Evolutionary conservation across 371 early-diverging fungal species (phyloP).

Genomic region (Nematocida sp.): DNA sequence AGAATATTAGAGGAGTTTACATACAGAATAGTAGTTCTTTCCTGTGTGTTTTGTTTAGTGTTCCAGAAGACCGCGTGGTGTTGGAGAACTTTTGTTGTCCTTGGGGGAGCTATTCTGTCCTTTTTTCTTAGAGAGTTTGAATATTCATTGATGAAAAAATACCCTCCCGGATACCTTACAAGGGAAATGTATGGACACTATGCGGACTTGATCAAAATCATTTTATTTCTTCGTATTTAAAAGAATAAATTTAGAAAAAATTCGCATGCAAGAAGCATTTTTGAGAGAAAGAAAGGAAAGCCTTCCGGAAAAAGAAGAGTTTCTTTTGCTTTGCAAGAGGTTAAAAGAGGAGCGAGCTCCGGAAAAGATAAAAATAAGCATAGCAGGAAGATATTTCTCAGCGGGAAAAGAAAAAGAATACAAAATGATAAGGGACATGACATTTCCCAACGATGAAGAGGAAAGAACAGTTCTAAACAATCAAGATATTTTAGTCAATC

Average conservation of each 20-base stretch:
- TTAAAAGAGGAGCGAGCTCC: background rate
- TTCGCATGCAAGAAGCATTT: background rate
- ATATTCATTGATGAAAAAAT: constrained; percentile 4
- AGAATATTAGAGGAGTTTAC: constrained; percentile 16
- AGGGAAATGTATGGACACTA: background rate
- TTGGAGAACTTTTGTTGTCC: background rate
- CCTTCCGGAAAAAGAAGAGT: constrained; percentile 21
- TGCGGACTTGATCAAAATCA: background rate
- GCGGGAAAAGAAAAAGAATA: constrained; percentile 21
- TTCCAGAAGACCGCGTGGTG: background rate
- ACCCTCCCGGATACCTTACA: constrained; percentile 3
- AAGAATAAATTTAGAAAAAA: too few species aligned
- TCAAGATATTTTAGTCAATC: constrained; percentile 19
- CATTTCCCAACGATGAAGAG: background rate
- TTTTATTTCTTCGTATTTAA: background rate
- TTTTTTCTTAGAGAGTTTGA: background rate
- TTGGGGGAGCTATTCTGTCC: background rate
- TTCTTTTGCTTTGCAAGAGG: constrained; percentile 2
- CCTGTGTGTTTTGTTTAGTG: too few species aligned
- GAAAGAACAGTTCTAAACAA: constrained; percentile 31
- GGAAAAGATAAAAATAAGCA: constrained; percentile 39
- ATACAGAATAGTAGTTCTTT: constrained; percentile 9
- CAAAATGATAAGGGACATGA: constrained; percentile 4
- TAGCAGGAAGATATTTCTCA: constrained; percentile 40
- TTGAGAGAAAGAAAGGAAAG: background rate